Percentiles rank a stretch among this genome's conserved stretches.
Evolutionary conservation across 768 basidiomycete genomes (phyloP).

Genomic region (Trametes villosa): DNA sequence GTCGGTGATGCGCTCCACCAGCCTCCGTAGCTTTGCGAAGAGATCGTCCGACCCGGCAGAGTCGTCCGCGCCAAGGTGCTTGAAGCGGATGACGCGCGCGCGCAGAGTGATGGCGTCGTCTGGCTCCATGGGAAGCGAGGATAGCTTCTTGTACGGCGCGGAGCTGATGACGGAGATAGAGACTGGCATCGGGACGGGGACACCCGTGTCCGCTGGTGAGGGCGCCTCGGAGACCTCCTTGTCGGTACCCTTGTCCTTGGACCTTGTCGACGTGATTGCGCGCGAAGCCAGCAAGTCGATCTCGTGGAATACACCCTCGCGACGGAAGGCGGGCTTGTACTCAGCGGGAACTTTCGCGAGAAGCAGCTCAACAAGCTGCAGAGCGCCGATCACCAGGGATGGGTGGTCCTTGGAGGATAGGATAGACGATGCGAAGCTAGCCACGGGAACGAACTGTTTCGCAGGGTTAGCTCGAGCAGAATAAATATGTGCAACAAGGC

Average conservation of each 20-base stretch:
- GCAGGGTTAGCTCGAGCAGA: too few relatives aligned
- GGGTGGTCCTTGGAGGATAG: constrained; percentile 92
- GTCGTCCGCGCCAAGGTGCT: constrained; percentile 65
- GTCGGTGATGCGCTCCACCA: constrained; percentile 68
- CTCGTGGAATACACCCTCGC: constrained; percentile 97
- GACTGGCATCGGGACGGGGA: constrained; percentile 39
- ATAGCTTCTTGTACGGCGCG: constrained; percentile 68
- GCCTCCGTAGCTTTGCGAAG: constrained; percentile 60
- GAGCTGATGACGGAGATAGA: constrained; percentile 47
- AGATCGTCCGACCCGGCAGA: constrained; percentile 62
- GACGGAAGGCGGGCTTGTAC: constrained; percentile 87
- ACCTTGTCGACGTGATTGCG: constrained; percentile 57
- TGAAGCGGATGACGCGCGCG: constrained; percentile 88
- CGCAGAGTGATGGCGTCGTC: constrained; percentile 92
- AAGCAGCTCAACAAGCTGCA: constrained; percentile 93
- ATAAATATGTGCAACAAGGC: not conserved
- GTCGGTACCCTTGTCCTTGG: constrained; percentile 44
- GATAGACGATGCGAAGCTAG: constrained; percentile 93
- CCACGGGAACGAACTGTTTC: constrained; percentile 96
- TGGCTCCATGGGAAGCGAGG: constrained; percentile 73
- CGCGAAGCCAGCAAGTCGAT: constrained; percentile 78
- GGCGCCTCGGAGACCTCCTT: constrained; percentile 41
- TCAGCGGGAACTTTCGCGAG: constrained; percentile 80
- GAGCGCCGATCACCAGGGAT: constrained; percentile 80
- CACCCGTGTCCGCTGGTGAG: constrained; percentile 44